A percentile compares a stretch with the other conserved stretches of the same genome.
Conservation (phyloP, 164 flowering plant genomes). For the Stephania yunnanensis region DNA sequence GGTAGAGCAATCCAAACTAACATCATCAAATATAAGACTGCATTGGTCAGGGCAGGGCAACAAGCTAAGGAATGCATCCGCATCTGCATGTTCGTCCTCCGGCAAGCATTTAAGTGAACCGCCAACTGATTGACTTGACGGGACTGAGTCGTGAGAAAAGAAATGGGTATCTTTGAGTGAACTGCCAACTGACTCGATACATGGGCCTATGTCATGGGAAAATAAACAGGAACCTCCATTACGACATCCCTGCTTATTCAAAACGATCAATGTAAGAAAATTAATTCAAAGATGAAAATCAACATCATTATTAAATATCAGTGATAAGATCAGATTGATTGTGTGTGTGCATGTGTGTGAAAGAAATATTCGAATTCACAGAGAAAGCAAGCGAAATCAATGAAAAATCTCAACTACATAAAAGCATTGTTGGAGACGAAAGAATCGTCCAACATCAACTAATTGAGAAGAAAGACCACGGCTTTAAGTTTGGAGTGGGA, state of each 20-base stretch:
- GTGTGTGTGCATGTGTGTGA: no score
- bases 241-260: slow-evolving; percentile 76
- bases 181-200: slow-evolving; percentile 19
- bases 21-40: slow-evolving; percentile 69
- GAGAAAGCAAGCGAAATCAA: background rate
- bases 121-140: slow-evolving; percentile 21
- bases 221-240: slow-evolving; percentile 70
- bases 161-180: slow-evolving; percentile 38
- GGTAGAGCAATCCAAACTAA: slow-evolving; percentile 47
- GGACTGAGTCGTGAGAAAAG: slow-evolving; percentile 57
- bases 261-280: slow-evolving; percentile 9
- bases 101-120: slow-evolving; percentile 35
- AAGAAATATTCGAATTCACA: background rate
- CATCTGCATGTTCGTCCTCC: slow-evolving; percentile 43
- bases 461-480: no score
- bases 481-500: no score
- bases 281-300: no score
- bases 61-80: slow-evolving; percentile 34
- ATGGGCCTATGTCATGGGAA: slow-evolving; percentile 49
- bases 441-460: no score
- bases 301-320: background rate
- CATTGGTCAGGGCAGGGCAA: slow-evolving; percentile 51
- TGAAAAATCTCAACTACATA: background rate
- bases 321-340: no score
- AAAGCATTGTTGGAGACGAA: no score